Evolutionary conservation across 225 moss, liverwort and hornwort genomes (phyloP), one percentile per base, ranked within the genome.

Genomic region (Marchantia paleacea): DNA sequence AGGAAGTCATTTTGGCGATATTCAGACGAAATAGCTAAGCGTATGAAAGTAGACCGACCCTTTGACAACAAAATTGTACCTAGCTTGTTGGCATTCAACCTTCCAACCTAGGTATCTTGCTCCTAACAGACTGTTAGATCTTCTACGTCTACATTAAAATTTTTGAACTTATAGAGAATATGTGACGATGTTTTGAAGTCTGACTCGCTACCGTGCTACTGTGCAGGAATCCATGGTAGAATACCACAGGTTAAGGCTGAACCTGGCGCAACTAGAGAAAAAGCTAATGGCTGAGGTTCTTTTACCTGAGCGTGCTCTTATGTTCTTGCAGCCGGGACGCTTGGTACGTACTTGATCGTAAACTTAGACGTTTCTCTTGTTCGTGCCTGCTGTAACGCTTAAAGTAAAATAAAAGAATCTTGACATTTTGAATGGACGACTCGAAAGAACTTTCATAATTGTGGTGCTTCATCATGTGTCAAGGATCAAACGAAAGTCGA

Each of bases 201-300:
- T 4, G 73, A 74, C 52, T n/a, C n/a, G 39, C 39, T 74, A 7
- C 19, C 75, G 13, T 75, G 54, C 1, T 54, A 6, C 30, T 60
- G 83, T n/a, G 88, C 83, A 96, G 95, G 86, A 81, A 73, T 92
- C 92, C 14, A 89, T 89, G 89, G 91, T 90, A 69, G 91, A 94
- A 74, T 97, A 97, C 82, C 93, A 97, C 86, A 87, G 91, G 54
- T 72, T 93, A 61, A 91, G 94, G 82, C 73, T 97, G 70, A 90
- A 91, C 79, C 81, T 94, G 64, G 89, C 94, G 79, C 89, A 88
- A 10, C 79, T 97, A 78, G 97, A 94, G 80, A 97, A 94, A 76
- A 88, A 92, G 84, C 92, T 97, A 93, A 94, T 97, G 97, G 86
- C 91, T 65, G 93, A 97, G 85, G 92, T 97, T 78, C 87, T 97